Percentiles rank a stretch among this genome's conserved stretches.
Conservation (phyloP, 768 basidiomycete species). For the Cubamyces sp. region DNA sequence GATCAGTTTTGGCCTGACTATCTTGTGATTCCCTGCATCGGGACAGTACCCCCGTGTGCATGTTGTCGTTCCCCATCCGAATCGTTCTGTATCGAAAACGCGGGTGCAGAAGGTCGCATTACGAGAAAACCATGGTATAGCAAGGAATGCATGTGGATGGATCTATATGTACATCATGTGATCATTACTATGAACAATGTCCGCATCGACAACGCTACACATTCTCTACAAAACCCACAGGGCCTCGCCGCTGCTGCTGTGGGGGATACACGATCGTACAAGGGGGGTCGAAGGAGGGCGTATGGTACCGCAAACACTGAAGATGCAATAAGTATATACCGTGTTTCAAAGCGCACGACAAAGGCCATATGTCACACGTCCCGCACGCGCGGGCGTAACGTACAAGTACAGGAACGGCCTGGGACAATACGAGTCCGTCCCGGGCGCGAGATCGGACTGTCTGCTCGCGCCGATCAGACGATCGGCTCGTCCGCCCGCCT, state of each 20-base stretch:
- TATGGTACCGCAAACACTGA: constrained; percentile 5
- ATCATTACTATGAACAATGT: background rate
- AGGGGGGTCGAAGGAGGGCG: background rate
- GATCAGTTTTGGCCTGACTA: background rate
- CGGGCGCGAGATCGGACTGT: background rate
- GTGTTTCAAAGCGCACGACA: background rate
- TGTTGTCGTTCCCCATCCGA: background rate
- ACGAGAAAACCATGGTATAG: background rate
- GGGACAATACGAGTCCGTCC: background rate
- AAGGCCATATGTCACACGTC: background rate
- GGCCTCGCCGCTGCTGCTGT: background rate
- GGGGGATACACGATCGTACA: constrained; percentile 2
- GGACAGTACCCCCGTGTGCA: background rate
- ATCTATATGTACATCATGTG: constrained; percentile 9
- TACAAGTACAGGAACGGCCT: constrained; percentile 8
- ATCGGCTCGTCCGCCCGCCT: constrained; percentile 1
- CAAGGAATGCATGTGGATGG: background rate
- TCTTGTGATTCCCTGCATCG: background rate
- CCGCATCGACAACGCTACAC: constrained; percentile 12
- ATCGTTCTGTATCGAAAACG: background rate
- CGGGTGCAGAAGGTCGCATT: background rate
- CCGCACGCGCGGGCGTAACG: background rate
- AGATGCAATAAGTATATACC: constrained; percentile 11
- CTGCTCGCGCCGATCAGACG: constrained; percentile 1
- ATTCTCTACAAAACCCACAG: background rate